Evolutionary conservation across 108 stramenopile genomes (phyloP).

Genomic region (Aurantiochytrium sp.): DNA sequence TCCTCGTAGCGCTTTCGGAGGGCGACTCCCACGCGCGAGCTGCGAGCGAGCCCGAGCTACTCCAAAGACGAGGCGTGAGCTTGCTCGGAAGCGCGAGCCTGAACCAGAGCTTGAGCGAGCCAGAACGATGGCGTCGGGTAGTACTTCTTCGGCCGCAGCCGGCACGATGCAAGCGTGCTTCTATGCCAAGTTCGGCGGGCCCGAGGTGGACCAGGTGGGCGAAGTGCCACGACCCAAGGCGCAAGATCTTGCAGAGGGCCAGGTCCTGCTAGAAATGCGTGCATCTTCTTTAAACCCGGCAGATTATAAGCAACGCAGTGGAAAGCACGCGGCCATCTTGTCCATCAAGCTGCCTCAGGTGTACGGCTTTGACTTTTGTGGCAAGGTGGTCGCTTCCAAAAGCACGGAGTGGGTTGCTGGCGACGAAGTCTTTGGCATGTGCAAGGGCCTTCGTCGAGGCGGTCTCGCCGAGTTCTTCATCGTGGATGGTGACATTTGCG

Average conservation of each 20-base stretch:
- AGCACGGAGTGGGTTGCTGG: neutral
- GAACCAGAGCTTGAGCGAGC: no score
- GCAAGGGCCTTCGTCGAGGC: neutral
- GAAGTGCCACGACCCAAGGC: neutral
- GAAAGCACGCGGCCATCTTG: neutral
- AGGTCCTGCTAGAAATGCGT: neutral
- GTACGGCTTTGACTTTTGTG: constrained; percentile 20
- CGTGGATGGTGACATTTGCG: neutral
- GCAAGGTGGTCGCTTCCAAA: neutral
- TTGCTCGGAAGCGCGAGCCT: no score
- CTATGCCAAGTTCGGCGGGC: neutral
- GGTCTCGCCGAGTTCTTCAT: neutral
- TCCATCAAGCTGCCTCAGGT: constrained; percentile 1
- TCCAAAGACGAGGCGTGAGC: no score
- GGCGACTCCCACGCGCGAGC: no score
- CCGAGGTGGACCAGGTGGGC: neutral
- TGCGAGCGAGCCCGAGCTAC: no score
- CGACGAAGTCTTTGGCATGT: constrained; percentile 18
- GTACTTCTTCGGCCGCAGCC: no score
- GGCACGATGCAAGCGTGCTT: neutral
- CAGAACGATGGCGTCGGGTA: no score
- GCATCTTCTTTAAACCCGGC: neutral
- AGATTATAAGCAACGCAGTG: neutral
- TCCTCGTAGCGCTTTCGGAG: no score
- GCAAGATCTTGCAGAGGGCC: neutral